These are phyloP conservation scores for Bipolaris gigantea DNA, from an alignment of 2,329 filamentous ascomycete species.

Conservation along the genomic window DNA sequence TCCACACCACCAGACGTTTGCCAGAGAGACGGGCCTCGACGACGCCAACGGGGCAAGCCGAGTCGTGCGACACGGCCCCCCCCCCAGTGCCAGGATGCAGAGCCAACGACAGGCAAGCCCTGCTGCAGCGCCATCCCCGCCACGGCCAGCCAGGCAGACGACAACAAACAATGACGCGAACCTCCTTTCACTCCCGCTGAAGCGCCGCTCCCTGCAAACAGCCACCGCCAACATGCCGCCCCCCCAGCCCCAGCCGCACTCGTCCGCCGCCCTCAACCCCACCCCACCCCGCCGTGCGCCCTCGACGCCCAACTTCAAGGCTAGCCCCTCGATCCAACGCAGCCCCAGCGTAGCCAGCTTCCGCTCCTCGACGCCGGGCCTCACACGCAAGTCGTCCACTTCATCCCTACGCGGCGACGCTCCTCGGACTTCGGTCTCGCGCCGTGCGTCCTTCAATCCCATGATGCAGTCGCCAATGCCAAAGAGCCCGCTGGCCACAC, in stretches of 20 bases:
- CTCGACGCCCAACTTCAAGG: slow-evolving; percentile 33
- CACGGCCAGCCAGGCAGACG: slow-evolving; percentile 24
- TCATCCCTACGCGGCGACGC: slow-evolving; percentile 48
- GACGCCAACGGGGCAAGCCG: slow-evolving; percentile 15
- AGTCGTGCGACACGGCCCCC: slow-evolving; percentile 29
- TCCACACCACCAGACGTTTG: slow-evolving; percentile 12
- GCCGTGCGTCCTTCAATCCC: slow-evolving; percentile 51
- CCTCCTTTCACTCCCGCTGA: slow-evolving; percentile 38
- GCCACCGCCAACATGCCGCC: slow-evolving; percentile 4
- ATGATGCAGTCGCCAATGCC: slow-evolving; percentile 44
- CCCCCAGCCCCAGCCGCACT: slow-evolving; percentile 26
- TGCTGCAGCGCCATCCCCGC: slow-evolving; percentile 12
- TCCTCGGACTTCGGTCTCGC: slow-evolving; percentile 42
- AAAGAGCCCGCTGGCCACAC: slow-evolving; percentile 45
- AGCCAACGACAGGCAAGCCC: slow-evolving; percentile 19
- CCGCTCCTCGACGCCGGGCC: slow-evolving; percentile 45
- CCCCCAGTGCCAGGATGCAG: slow-evolving; percentile 32
- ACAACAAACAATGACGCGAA: slow-evolving; percentile 44
- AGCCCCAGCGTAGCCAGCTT: slow-evolving; percentile 49
- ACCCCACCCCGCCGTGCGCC: slow-evolving; percentile 28
- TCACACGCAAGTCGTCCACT: slow-evolving; percentile 49
- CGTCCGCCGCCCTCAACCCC: slow-evolving; percentile 14
- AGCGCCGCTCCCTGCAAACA: slow-evolving; percentile 44
- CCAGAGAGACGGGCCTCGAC: not conserved
- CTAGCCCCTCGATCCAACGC: slow-evolving; percentile 43